Evolutionary conservation across 352 stramenopile genomes (phyloP), one percentile per base, ranked within the genome.

Genomic region (Elongisporangium senticosum): DNA sequence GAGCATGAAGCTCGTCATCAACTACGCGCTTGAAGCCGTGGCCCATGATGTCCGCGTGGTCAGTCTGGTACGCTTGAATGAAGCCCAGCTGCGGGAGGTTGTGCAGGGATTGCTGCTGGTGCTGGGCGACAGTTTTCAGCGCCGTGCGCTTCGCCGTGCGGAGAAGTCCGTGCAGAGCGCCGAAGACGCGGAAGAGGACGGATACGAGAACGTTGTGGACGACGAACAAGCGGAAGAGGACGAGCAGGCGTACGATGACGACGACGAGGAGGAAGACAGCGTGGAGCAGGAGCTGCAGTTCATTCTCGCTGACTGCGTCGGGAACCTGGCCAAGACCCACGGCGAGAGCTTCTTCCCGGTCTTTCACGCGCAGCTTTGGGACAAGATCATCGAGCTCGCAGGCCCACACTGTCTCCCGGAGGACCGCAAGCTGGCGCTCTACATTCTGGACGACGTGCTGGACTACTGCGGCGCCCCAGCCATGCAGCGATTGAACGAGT

Each of bases 371-470:
- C 64, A 84, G 2, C 59, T 95, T 17, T 90, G 78, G 77, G 83
- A 95, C 22, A 95, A 92, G 58, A 72, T 95, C 28, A 55, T 74
- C 17, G 83, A 90, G 26, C 68, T 95, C 22, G 71, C 72, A 17
- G 77, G 69, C 1, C 67, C 73, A 56, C 79, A 87, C 51, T 95
- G 85, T 50, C 75, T 93, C 1, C 55, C 83, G 4, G 78, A 92
- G 47, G 85, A 95, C 65, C 83, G 85, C 56, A 86, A 89, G 39
- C 74, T 91, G n/a, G 85, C 85, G 40, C 56, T 95, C 15, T 95
- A 90, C 69, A 86, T 95, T n/a, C 63, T 95, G 26, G 85, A 95
- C 61, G 85, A 95, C 59, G 85, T 95, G 17, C 63, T 95, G 21
- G 85, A 95, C 65, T 68, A 92, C 69, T 90, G 85, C 43, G 77